Conservation (phyloP, 768 basidiomycete species). For the Boletus bicolor region DNA sequence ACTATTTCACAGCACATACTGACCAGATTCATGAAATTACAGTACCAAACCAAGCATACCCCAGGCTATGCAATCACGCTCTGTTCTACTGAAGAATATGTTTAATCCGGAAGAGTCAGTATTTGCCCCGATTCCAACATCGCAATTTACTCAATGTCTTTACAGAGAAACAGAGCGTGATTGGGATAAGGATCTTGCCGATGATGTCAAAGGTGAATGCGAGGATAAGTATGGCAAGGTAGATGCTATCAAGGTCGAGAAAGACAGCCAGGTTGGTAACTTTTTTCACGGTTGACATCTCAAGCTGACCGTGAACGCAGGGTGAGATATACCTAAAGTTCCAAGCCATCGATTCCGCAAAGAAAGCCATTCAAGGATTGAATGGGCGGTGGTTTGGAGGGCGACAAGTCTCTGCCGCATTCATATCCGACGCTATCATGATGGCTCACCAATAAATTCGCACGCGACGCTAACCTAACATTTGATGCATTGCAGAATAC, state of each 20-base stretch:
- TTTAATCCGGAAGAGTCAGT: constrained; percentile 95
- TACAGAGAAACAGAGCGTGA: constrained; percentile 89
- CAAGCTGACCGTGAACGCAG: constrained; percentile 39
- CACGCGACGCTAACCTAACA: constrained; percentile 23
- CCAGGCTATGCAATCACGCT: constrained; percentile 84
- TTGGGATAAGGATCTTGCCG: constrained; percentile 95
- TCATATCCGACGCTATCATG: constrained; percentile 93
- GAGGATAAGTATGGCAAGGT: constrained; percentile 89
- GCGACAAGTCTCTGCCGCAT: constrained; percentile 79
- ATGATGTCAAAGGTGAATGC: constrained; percentile 94
- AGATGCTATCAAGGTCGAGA: constrained; percentile 86
- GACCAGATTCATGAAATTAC: constrained; percentile 11
- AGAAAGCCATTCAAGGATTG: constrained; percentile 81
- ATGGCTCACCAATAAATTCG: constrained; percentile 72
- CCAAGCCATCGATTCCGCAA: constrained; percentile 70
- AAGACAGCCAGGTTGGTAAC: constrained; percentile 78
- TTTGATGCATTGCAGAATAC: constrained; percentile 30
- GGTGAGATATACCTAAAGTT: constrained; percentile 99
- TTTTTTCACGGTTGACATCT: neutral
- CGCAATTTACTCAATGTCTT: constrained; percentile 4
- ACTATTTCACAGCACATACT: constrained; percentile 1
- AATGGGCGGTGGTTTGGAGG: constrained; percentile 98
- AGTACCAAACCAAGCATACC: constrained; percentile 80
- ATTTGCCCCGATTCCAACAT: constrained; percentile 1
- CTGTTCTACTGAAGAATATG: constrained; percentile 90